Evolutionary conservation across 768 basidiomycete species (phyloP).

Genomic region (Rhodotorula taiwanensis): DNA sequence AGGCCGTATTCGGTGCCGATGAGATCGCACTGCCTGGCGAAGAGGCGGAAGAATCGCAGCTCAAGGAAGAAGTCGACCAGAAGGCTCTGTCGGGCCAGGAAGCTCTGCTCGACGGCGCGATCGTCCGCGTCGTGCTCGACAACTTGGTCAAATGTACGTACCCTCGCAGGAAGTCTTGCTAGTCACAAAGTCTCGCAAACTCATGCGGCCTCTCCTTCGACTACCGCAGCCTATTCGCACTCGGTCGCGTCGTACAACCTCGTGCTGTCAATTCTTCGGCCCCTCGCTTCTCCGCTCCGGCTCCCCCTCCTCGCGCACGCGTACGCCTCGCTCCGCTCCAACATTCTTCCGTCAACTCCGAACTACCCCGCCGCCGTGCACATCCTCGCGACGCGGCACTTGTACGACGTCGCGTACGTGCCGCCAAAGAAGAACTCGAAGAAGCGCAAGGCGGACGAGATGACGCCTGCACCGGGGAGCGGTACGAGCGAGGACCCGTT

Average conservation of each 20-base stretch:
- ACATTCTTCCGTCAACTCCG: slow-evolving; percentile 16
- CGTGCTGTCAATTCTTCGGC: slow-evolving; percentile 49
- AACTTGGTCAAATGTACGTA: slow-evolving; percentile 65
- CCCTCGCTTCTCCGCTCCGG: slow-evolving; percentile 47
- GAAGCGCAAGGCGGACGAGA: slow-evolving; percentile 43
- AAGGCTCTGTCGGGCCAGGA: slow-evolving; percentile 53
- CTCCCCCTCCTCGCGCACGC: slow-evolving; percentile 49
- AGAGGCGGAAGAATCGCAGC: slow-evolving; percentile 27
- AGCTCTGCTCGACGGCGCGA: slow-evolving; percentile 68
- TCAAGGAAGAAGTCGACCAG: slow-evolving; percentile 47
- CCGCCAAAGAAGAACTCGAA: slow-evolving; percentile 29
- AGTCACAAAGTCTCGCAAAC: slow-evolving; percentile 34
- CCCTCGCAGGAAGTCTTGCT: no score
- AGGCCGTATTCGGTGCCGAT: slow-evolving; percentile 1
- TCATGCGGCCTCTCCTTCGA: slow-evolving; percentile 26
- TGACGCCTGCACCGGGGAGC: slow-evolving; percentile 42
- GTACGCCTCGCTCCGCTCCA: slow-evolving; percentile 47
- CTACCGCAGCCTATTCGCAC: slow-evolving; percentile 17
- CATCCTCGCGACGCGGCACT: slow-evolving; percentile 26
- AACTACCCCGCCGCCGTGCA: slow-evolving; percentile 23
- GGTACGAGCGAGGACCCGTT: slow-evolving; percentile 48
- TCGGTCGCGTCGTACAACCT: slow-evolving; percentile 45
- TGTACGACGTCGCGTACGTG: slow-evolving; percentile 30
- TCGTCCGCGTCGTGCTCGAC: slow-evolving; percentile 67
- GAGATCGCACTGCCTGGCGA: not conserved